These are phyloP conservation scores for Buddleja alternifolia DNA, from an alignment of 257 asterid species.

Conservation along the genomic window DNA sequence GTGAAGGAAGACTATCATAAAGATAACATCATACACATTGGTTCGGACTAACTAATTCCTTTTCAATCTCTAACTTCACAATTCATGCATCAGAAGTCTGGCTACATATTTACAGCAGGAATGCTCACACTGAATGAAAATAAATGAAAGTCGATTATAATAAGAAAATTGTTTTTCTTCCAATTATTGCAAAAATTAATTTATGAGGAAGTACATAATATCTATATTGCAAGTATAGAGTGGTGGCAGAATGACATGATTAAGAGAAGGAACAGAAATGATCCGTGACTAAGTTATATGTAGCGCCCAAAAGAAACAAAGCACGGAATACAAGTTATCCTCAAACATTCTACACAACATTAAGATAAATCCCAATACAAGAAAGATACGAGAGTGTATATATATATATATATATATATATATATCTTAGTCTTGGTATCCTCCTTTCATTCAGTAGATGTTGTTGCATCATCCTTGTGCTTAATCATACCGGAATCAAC, in stretches of 20 bases:
- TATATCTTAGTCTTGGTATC: background rate
- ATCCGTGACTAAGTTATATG: too few species aligned
- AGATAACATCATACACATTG: background rate
- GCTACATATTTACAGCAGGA: background rate
- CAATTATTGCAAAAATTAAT: background rate
- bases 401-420: too few species aligned
- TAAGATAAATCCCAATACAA: background rate
- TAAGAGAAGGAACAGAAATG: too few species aligned
- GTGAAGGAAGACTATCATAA: background rate
- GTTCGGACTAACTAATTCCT: background rate
- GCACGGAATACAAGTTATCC: too few species aligned
- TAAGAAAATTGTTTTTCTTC: background rate
- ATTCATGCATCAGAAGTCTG: background rate
- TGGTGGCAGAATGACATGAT: background rate
- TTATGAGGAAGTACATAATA: background rate
- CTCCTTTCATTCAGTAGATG: conserved; percentile 59
- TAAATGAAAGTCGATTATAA: background rate
- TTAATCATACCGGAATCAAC: conserved; percentile 95
- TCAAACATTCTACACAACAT: too few species aligned
- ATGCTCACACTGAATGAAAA: background rate
- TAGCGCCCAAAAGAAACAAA: too few species aligned
- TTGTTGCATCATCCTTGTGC: conserved; percentile 83
- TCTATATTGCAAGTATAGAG: background rate
- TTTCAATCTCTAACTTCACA: background rate
- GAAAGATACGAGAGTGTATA: background rate